Percentiles rank a stretch among this genome's conserved stretches.
These are phyloP conservation scores for Dothistroma septosporum DNA, from an alignment of 2,329 filamentous ascomycete species.

Conservation along the genomic window DNA sequence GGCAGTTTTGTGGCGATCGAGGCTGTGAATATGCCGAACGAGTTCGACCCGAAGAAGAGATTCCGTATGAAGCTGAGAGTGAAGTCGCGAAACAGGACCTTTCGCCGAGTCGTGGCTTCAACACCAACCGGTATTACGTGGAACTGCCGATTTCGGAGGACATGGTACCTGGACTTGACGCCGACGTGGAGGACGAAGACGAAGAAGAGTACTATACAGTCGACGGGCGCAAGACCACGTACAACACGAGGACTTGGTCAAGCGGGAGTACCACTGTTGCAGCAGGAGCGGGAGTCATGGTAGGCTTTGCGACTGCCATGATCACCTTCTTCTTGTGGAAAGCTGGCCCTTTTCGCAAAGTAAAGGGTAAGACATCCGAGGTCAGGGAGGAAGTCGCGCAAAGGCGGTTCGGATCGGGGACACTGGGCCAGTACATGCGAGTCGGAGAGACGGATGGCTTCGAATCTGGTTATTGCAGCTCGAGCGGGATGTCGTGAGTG, in stretches of 20 bases:
- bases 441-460: slow-evolving; percentile 6
- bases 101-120: slow-evolving; percentile 32
- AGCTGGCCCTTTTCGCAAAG: slow-evolving; percentile 6
- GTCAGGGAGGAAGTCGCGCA: slow-evolving; percentile 1
- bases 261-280: slow-evolving; percentile 5
- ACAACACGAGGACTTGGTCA: not conserved
- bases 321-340: slow-evolving; percentile 12
- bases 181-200: not conserved
- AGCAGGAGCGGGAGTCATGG: slow-evolving; percentile 8
- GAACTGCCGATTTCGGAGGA: slow-evolving; percentile 2
- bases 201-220: not conserved
- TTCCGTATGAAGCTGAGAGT: slow-evolving; percentile 25
- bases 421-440: slow-evolving; percentile 6
- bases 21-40: slow-evolving; percentile 29
- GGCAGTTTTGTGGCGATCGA: slow-evolving; percentile 32
- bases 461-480: slow-evolving; percentile 3
- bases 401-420: slow-evolving; percentile 3
- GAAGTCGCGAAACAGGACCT: slow-evolving; percentile 25
- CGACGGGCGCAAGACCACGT: not conserved
- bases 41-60: slow-evolving; percentile 20
- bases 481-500: slow-evolving; percentile 1
- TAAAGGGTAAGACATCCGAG: slow-evolving; percentile 8
- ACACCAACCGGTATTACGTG: slow-evolving; percentile 34
- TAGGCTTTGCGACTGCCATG: slow-evolving; percentile 12
- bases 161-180: not conserved